Evolutionary conservation across 164 flowering plant genomes (phyloP).

Genomic region (Dillenia suffruticosa): DNA sequence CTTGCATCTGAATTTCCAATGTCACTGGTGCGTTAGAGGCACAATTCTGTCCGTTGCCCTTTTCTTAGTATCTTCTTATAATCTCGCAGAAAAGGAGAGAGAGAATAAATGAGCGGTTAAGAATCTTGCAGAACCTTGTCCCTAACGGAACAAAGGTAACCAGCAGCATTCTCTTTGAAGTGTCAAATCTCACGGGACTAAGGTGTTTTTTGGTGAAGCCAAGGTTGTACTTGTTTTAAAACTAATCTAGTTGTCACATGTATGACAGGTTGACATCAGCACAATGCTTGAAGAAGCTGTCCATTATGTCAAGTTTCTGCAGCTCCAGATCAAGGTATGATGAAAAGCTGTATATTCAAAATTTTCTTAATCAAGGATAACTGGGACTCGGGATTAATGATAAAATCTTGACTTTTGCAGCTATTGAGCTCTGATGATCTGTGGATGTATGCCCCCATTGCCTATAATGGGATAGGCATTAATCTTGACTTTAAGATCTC

Average conservation of each 20-base stretch:
- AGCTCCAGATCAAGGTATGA: conserved; percentile 93
- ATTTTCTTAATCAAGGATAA: not conserved
- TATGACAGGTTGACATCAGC: conserved; percentile 81
- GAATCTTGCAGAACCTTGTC: conserved; percentile 73
- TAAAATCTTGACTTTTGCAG: conserved; percentile 31
- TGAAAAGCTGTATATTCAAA: not conserved
- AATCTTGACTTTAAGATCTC: conserved; percentile 52
- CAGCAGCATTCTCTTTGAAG: not conserved
- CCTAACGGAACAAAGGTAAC: conserved; percentile 96
- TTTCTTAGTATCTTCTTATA: not conserved
- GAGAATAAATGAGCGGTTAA: conserved; percentile 78
- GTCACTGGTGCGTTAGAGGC: not conserved
- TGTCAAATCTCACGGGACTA: not conserved
- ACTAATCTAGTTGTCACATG: not conserved
- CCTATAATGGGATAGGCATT: conserved; percentile 86
- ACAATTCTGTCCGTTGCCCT: no score
- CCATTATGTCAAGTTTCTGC: conserved; percentile 90
- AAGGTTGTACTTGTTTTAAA: not conserved
- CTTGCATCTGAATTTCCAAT: not conserved
- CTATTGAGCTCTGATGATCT: conserved; percentile 88
- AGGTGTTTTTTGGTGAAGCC: not conserved
- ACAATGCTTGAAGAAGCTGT: conserved; percentile 99
- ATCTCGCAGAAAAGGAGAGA: conserved; percentile 83
- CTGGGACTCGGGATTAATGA: no score
- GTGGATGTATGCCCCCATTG: conserved; percentile 97